These are phyloP conservation scores for Pleurotus citrinopileatus DNA, from an alignment of 768 basidiomycete genomes.

Conservation along the genomic window DNA sequence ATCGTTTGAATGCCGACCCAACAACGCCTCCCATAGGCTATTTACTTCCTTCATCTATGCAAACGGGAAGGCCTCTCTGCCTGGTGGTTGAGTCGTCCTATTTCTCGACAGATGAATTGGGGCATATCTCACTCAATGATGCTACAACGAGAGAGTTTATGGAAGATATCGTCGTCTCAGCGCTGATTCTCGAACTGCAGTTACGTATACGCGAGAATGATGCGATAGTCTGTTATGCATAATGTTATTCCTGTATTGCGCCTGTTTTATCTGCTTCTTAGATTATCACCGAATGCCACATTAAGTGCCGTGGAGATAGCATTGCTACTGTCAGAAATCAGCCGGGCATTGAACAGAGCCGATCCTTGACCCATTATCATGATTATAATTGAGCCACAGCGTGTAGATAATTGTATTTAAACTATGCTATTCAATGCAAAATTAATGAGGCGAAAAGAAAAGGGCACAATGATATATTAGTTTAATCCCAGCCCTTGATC, in stretches of 20 bases:
- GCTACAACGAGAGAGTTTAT: background rate
- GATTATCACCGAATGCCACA: no score
- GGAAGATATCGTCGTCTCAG: background rate
- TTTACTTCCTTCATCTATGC: background rate
- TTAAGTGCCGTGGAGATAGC: no score
- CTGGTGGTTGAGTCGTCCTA: background rate
- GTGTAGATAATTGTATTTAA: background rate
- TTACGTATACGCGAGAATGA: background rate
- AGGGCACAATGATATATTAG: no score
- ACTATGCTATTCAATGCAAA: background rate
- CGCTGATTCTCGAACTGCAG: background rate
- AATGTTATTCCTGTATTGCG: background rate
- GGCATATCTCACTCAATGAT: background rate
- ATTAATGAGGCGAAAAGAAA: background rate
- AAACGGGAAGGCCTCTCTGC: background rate
- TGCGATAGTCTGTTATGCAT: no score
- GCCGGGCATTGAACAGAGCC: no score
- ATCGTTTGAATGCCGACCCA: background rate
- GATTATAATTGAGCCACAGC: no score
- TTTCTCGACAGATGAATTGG: background rate
- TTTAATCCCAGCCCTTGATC: constrained; percentile 27
- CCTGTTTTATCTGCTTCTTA: background rate
- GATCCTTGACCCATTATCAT: no score
- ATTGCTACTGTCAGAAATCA: no score
- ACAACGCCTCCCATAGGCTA: background rate